phyloP scores from a whole-genome alignment of 768 basidiomycete genomes.

The Hygrocybe punicea region DNA sequence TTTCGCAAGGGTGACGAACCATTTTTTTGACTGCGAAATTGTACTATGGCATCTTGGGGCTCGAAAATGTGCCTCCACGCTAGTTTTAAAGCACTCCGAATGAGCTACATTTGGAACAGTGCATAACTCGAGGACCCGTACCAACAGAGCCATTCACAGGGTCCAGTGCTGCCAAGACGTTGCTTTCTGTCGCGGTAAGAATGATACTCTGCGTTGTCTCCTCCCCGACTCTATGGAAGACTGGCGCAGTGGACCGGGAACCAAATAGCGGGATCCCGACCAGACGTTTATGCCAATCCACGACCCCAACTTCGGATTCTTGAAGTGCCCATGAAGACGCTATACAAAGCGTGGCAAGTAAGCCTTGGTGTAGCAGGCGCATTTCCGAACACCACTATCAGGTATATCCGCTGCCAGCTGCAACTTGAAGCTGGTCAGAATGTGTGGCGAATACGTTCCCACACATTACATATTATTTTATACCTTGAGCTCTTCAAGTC shows the following conservation, averaged over 20 bases:
- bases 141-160: conserved; percentile 67
- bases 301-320: conserved; percentile 70
- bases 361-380: conserved; percentile 25
- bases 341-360: conserved; percentile 14
- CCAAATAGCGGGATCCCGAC: conserved; percentile 67
- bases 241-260: conserved; percentile 52
- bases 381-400: conserved; percentile 13
- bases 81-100: conserved; percentile 26
- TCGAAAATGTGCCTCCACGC: conserved; percentile 82
- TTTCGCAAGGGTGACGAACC: conserved; percentile 41
- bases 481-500: too few species aligned
- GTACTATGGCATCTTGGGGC: conserved; percentile 61
- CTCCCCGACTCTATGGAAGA: conserved; percentile 46
- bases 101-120: neutral
- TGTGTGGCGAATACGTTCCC: neutral
- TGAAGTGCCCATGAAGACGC: conserved; percentile 50
- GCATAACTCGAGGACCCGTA: conserved; percentile 33
- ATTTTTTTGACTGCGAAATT: conserved; percentile 55
- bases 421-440: neutral
- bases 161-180: conserved; percentile 74
- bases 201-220: conserved; percentile 44
- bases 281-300: conserved; percentile 84
- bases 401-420: neutral
- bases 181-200: conserved; percentile 64
- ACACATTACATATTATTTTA: too few species aligned